Evolutionary conservation across 495 filamentous ascomycete species (phyloP).

Genomic region (Penicillium paxilli): DNA sequence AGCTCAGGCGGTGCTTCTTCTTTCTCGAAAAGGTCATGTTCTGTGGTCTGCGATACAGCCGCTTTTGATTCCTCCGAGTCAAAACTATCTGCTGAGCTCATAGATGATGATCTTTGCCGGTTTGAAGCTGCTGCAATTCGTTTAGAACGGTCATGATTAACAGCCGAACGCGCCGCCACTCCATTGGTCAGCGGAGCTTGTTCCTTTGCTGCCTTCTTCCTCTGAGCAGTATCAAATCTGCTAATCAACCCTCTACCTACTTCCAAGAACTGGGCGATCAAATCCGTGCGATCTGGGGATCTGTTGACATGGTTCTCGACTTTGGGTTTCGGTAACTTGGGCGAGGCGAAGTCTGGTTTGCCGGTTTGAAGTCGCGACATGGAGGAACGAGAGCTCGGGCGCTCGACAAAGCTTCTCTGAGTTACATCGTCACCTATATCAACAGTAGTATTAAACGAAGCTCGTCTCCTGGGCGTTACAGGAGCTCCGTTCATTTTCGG

Average conservation of each 20-base stretch:
- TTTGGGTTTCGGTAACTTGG: conserved; percentile 31
- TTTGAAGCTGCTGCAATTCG: conserved; percentile 27
- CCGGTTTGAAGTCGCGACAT: conserved; percentile 44
- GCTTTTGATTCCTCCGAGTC: conserved; percentile 28
- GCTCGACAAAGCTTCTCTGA: conserved; percentile 35
- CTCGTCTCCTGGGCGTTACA: conserved; percentile 46
- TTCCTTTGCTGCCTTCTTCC: conserved; percentile 18
- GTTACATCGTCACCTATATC: conserved; percentile 54
- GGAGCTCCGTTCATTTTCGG: conserved; percentile 24
- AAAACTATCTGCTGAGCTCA: conserved; percentile 24
- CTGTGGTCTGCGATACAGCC: conserved; percentile 22
- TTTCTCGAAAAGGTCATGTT: conserved; percentile 29
- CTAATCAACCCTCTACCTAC: conserved; percentile 43
- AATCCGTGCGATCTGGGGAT: conserved; percentile 44
- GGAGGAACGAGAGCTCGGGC: conserved; percentile 48
- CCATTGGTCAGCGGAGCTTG: conserved; percentile 26
- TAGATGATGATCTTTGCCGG: conserved; percentile 17
- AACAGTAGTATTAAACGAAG: conserved; percentile 57
- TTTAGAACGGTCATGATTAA: conserved; percentile 39
- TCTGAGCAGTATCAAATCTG: conserved; percentile 30
- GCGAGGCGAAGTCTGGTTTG: conserved; percentile 35
- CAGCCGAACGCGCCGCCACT: conserved; percentile 32
- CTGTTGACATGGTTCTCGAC: conserved; percentile 7
- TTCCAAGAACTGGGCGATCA: conserved; percentile 47
- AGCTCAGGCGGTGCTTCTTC: conserved; percentile 36